Evolutionary conservation across 192 early-diverging fungal genomes (phyloP), one percentile per base, ranked within the genome.

Genomic region (Polychytrium aggregatum): DNA sequence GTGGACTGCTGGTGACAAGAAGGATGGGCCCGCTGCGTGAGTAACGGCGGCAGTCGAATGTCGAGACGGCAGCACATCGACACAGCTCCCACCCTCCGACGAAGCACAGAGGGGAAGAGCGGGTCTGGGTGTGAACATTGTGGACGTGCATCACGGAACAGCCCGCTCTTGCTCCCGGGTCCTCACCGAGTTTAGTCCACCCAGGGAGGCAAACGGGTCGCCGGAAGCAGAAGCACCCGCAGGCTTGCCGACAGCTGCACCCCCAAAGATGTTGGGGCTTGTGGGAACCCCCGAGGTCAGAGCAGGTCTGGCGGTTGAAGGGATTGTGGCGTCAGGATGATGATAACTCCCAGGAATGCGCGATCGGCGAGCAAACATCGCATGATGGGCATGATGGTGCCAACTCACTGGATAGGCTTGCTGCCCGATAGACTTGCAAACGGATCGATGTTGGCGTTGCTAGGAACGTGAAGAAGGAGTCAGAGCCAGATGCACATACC

Each of bases 361-460:
- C 18, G 41, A 42, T 42, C 7, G 20, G 41, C 20, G 7, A 51
- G 45, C 25, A 42, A 11, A 20, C 18, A 22, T 21, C 41, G 13
- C 17, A 26, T 21, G 7, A 30, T 13, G 27, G 11, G 13, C 10
- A 8, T 42, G 21, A 44, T 22, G 21, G 18, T 21, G 7, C 16
- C 27, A 31, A 17, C 22, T 22, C 37, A 53, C 40, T 22, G 2
- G 14, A 9, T 8, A 7, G 55, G 8, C 0, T 34, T 21, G 20
- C 47, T 41, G 7, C 44, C 40, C 13, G 60, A 41, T 11, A 62
- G 35, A 36, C 37, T 51, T 8, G 60, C 60, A 29, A 62, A 62
- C 10, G 60, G 60, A 51, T 62, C 60, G 20, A 62, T 65, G 35
- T 57, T 30, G 2, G 47, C 41, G 44, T 50, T 44, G 42, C 29